Evolutionary conservation across 2,329 filamentous ascomycete genomes (phyloP), one percentile per base, ranked within the genome.

Genomic region (Pseudocercospora crystallina): DNA sequence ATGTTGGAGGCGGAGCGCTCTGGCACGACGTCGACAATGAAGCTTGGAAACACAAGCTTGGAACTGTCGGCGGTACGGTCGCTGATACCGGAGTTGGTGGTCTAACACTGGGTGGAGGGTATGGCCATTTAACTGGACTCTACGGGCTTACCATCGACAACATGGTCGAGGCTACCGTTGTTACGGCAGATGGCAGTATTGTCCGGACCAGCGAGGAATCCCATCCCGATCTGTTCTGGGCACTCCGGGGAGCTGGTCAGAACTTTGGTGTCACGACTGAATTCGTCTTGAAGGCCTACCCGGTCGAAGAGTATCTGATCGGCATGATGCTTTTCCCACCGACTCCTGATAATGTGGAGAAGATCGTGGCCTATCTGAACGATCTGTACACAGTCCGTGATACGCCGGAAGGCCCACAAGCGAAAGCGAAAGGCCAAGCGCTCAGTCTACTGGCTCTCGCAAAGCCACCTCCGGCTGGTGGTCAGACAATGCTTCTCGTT

Each of bases 51-150:
- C 68, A 80, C 58, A 74, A 74, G 0, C 73, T 85, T 2, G 82
- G 80, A 2, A 80, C 80, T 1, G 79, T 84, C 0, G 82, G 81
- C 8, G 83, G 83, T 2, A 83, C 82, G 0, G 80, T 85, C 8
- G 80, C 80, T 36, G 79, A 84, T 56, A 85, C 81, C 1, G 82
- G 83, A 5, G 78, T 85, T 5, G 82, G 80, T 2, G 83, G 80
- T 0, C 68, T 85, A 11, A 76, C 77, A 0, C 64, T 84, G 1
- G 83, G 58, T 5, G 60, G 60, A 5, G 60, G 60, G 8, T 61
- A 60, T 30, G 61, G 63, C 1, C 76, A 78, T 65, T 67, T 85
- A 12, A 77, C 73, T 20, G 77, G 79, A 1, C 68, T 71, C 30
- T 70, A 81, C 45, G 84, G 84, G 0, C 70, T 85, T 5, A 72